These are phyloP conservation scores for Penicillium antarcticum DNA, from an alignment of 495 filamentous ascomycete genomes.

Conservation along the genomic window DNA sequence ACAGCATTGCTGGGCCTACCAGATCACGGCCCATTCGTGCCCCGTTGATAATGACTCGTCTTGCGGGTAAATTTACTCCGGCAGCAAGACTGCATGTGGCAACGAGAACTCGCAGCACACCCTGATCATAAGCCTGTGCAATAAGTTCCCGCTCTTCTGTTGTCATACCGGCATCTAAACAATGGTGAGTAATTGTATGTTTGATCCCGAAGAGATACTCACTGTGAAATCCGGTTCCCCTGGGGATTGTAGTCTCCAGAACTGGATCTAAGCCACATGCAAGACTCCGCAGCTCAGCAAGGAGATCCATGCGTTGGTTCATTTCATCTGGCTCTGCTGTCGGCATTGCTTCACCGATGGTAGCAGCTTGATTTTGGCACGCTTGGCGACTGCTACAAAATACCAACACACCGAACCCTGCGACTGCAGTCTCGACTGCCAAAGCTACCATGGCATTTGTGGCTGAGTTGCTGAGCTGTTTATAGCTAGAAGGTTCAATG, in stretches of 20 bases:
- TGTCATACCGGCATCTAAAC: conserved; percentile 68
- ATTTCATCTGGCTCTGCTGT: conserved; percentile 45
- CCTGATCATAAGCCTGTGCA: conserved; percentile 68
- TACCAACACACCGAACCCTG: conserved; percentile 69
- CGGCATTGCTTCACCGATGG: conserved; percentile 62
- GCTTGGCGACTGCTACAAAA: conserved; percentile 71
- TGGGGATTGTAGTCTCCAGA: conserved; percentile 60
- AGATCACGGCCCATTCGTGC: conserved; percentile 76
- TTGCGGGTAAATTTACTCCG: conserved; percentile 74
- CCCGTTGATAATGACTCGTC: conserved; percentile 75
- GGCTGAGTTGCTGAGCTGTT: conserved; percentile 60
- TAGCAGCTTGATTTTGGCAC: conserved; percentile 60
- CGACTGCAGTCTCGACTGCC: conserved; percentile 60
- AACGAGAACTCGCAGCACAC: conserved; percentile 67
- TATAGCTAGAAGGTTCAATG: conserved; percentile 53
- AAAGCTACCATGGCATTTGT: conserved; percentile 70
- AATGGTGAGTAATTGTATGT: conserved; percentile 3
- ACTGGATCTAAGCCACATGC: conserved; percentile 64
- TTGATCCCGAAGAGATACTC: conserved; percentile 14
- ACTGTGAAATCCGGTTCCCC: conserved; percentile 78
- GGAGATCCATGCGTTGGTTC: conserved; percentile 60
- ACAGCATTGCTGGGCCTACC: conserved; percentile 74
- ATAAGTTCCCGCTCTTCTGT: conserved; percentile 77
- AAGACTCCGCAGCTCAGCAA: conserved; percentile 66
- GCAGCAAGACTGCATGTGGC: conserved; percentile 85